phyloP scores from a whole-genome alignment of 176 grass and related monocot species.

The Oropetium thomaeum region DNA sequence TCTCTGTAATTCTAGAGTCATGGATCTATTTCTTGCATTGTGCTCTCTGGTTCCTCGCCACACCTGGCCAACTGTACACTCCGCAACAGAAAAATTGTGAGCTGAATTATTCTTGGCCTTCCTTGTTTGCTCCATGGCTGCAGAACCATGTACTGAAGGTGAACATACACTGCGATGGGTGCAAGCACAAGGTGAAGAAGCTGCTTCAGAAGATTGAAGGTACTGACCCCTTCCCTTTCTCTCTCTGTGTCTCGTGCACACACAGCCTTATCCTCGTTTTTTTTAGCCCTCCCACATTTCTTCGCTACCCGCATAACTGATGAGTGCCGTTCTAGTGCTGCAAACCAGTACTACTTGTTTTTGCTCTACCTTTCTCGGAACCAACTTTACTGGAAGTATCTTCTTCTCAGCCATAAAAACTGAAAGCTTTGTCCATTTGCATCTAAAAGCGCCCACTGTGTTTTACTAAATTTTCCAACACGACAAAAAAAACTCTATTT shows the following conservation, averaged over 20 bases:
- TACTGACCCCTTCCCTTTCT: conserved; percentile 6
- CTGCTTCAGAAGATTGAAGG: conserved; percentile 96
- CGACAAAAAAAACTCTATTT: conserved; percentile 18
- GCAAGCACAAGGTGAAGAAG: conserved; percentile 95
- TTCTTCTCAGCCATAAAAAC: conserved; percentile 23
- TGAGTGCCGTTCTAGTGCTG: conserved; percentile 12
- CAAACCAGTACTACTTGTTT: neutral
- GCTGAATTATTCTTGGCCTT: conserved; percentile 30
- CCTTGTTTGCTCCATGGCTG: conserved; percentile 29
- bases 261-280: neutral
- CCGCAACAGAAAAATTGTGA: neutral
- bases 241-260: neutral
- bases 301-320: neutral
- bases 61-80: neutral
- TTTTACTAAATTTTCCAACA: conserved; percentile 21
- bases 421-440: conserved; percentile 21
- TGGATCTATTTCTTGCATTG: neutral
- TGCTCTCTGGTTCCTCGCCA: neutral
- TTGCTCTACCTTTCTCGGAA: neutral
- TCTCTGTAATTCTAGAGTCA: neutral
- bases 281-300: neutral
- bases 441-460: conserved; percentile 6
- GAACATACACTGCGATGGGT: conserved; percentile 99
- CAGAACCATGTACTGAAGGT: conserved; percentile 91
- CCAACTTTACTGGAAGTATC: conserved; percentile 26